Percentiles rank a stretch among this genome's conserved stretches.
Evolutionary conservation across 208 protist species (phyloP).

Genomic region (Herpetomonas samuelpessoai): DNA sequence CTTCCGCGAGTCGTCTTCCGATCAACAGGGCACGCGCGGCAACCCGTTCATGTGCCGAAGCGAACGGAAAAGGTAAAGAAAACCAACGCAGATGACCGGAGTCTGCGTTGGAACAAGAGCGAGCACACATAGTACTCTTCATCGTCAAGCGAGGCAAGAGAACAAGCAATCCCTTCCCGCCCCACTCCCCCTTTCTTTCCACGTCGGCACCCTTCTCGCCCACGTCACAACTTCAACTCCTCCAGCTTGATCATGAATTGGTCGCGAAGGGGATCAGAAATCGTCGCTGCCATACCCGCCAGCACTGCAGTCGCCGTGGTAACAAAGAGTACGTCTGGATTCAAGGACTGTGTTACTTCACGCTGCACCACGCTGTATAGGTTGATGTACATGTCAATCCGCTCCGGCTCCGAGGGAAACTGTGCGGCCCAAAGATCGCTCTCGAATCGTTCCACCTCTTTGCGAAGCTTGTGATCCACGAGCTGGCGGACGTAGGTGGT

Average conservation of each 20-base stretch:
- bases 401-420: slow-evolving; percentile 50
- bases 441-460: slow-evolving; percentile 44
- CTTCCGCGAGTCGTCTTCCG: no score
- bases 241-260: slow-evolving; percentile 70
- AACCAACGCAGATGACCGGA: no score
- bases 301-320: slow-evolving; percentile 62
- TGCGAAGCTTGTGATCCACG: slow-evolving; percentile 49
- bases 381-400: slow-evolving; percentile 72
- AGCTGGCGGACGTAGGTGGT: slow-evolving; percentile 47
- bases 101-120: no score
- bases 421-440: slow-evolving; percentile 46
- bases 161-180: no score
- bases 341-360: slow-evolving; percentile 49
- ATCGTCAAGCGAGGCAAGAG: no score
- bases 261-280: slow-evolving; percentile 58
- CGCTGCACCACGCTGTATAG: slow-evolving; percentile 58
- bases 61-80: no score
- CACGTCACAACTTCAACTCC: slow-evolving; percentile 49
- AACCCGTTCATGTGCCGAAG: no score
- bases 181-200: no score
- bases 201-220: no score
- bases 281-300: slow-evolving; percentile 56
- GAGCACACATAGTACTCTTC: no score
- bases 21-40: no score
- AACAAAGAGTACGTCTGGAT: slow-evolving; percentile 80